Evolutionary conservation across 257 asterid genomes (phyloP), one percentile per base, ranked within the genome.

Genomic region (Penstemon davidsonii): DNA sequence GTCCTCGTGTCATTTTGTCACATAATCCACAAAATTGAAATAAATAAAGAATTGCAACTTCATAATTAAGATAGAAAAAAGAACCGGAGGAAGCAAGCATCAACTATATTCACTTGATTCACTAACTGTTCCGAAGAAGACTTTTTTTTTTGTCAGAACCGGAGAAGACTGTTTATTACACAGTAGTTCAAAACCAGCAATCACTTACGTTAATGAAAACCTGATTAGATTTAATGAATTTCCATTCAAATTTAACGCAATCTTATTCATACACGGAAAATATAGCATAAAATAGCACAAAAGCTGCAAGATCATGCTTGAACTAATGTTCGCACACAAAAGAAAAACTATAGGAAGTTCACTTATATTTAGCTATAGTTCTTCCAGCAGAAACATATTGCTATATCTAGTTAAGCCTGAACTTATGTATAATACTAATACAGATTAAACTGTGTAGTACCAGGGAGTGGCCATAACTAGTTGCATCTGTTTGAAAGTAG

Each of bases 391-490:
- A 56, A 50, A 42, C 33, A 52, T 50, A 55, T 60, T 40, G 47
- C 51, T 51, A 50, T 25, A 60, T 51, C 52, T 67, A 68, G 60
- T 62, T 70, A 11, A 67, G 46, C 60, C 53, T 59, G 58, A 55
- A 62, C 40, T 33, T 55, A 46, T 12, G 58, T 43, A 18, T 60
- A 61, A 42, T 5, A n/a, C 59, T 54, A 10, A 45, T 19, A 72
- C 37, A 73, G 55, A 38, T 52, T 18, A 72, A 44, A 36, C 44
- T 61, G 55, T 50, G 62, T 19, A 51, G 68, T 73, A 83, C 78
- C 86, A 71, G 82, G 65, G 72, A 74, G 66, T 78, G 67, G 78
- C 84, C 68, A 78, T 75, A 76, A 67, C 59, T 71, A 4, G 60
- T 64, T 53, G 73, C 58, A 73, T 69, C 67, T 53, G 77, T 67